A percentile compares a stretch with the other conserved stretches of the same genome.
phyloP scores from a whole-genome alignment of 2,329 filamentous ascomycete genomes.

The Cercospora berteroae region DNA sequence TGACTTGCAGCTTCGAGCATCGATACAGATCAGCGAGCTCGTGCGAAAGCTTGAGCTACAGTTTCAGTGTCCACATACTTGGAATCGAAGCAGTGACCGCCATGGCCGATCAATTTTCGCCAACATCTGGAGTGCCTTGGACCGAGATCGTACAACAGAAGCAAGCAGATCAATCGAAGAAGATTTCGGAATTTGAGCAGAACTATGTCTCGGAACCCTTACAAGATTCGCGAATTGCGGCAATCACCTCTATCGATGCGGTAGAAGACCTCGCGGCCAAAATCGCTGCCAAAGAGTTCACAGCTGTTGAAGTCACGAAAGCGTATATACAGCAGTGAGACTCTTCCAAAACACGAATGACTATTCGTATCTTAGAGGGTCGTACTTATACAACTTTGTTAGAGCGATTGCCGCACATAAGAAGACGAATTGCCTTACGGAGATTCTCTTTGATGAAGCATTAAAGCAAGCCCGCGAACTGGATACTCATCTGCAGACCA shows the following conservation, averaged over 20 bases:
- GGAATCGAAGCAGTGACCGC: background rate
- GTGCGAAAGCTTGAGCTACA: background rate
- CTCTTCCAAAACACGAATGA: background rate
- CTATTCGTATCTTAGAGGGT: background rate
- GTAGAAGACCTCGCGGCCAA: constrained; percentile 8
- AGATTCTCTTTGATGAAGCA: constrained; percentile 57
- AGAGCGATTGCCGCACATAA: constrained; percentile 23
- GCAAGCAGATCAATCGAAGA: background rate
- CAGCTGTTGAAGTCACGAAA: constrained; percentile 10
- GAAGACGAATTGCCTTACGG: constrained; percentile 57
- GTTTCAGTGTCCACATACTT: background rate
- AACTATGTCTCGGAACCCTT: background rate
- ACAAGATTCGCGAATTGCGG: background rate
- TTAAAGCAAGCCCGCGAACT: constrained; percentile 49
- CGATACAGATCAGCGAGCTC: background rate
- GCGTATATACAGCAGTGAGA: constrained; percentile 24
- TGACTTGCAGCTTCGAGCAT: background rate
- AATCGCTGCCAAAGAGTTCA: constrained; percentile 15
- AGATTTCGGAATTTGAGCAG: background rate
- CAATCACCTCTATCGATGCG: constrained; percentile 12
- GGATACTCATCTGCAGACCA: constrained; percentile 51
- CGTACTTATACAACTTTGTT: background rate
- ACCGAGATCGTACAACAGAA: background rate
- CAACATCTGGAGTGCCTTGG: background rate
- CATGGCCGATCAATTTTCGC: background rate